Evolutionary conservation across 2,329 filamentous ascomycete genomes (phyloP).

Genomic region (Curvularia verruculosa): DNA sequence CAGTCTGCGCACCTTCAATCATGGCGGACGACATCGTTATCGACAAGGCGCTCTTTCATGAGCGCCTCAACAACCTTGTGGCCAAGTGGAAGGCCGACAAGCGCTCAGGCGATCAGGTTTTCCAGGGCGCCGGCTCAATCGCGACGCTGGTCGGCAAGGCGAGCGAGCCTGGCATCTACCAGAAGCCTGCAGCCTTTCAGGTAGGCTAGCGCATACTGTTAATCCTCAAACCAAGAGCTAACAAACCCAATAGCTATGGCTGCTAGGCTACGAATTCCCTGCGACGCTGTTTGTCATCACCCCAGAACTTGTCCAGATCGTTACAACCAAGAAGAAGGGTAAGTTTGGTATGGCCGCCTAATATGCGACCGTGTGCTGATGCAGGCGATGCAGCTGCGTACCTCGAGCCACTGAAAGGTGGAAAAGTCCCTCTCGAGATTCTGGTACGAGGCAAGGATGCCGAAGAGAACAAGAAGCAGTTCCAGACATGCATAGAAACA

Average conservation of each 20-base stretch:
- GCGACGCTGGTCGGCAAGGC: conserved; percentile 94
- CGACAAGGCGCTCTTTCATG: conserved; percentile 91
- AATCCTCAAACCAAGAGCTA: conserved; percentile 23
- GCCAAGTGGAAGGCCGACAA: conserved; percentile 97
- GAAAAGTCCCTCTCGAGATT: conserved; percentile 90
- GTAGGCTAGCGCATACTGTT: conserved; percentile 58
- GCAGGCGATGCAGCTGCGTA: conserved; percentile 75
- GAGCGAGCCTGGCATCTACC: conserved; percentile 76
- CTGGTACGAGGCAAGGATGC: conserved; percentile 90
- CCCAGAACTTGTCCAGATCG: conserved; percentile 82
- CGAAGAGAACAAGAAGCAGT: conserved; percentile 88
- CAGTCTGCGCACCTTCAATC: conserved; percentile 35
- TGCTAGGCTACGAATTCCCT: conserved; percentile 97
- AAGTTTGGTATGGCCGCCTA: conserved; percentile 17
- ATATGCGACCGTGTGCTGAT: conserved; percentile 20
- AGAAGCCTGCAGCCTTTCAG: conserved; percentile 97
- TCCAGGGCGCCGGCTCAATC: conserved; percentile 85
- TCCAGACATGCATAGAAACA: conserved; percentile 79
- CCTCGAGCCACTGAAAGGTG: conserved; percentile 87
- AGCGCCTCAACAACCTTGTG: conserved; percentile 85
- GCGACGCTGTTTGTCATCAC: conserved; percentile 94
- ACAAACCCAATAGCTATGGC: conserved; percentile 76
- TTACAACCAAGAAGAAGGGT: conserved; percentile 99
- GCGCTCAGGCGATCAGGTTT: conserved; percentile 81
- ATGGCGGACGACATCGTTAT: conserved; percentile 84